Base-by-base conservation (phyloP, 768 basidiomycete genomes). In the Baorangia bicolor region DNA sequence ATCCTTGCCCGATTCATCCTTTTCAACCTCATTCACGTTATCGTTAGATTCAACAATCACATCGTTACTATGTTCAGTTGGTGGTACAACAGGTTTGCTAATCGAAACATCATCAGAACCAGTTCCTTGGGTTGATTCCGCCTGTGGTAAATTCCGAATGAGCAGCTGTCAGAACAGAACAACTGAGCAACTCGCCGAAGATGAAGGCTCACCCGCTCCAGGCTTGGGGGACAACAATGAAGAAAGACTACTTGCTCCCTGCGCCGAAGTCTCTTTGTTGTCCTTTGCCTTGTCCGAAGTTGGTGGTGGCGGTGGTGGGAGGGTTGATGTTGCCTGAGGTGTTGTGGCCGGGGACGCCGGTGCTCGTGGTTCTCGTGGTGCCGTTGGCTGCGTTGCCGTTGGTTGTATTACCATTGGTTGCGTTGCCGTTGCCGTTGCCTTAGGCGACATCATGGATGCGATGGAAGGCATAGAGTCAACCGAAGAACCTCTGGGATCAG, bases 191-290 rank as follows among this genome's bases (percentile, higher is more conserved):
- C 67, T 73, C 60, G 68, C 71, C 69, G 49, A 51, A 58, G 65
- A 61, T 31, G 55, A 73, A 69, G 57, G 71, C 70, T 71, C 64
- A 71, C 70, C 70, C 69, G 1, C 41, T 63, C 57, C 52, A 40
- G 59, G 18, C 43, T 35, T 39, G 3, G 56, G 35, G 25, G 61
- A 42, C 1, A 48, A 3, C 5, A 45, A 27, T 14, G 54, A 23
- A 38, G 30, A 6, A n/a, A 11, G 0, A 34, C 33, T 55, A 58
- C 4, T 38, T 47, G 21, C 0, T 0, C 49, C 54, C 57, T n/a
- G 46, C 0, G 39, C 1, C 0, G 4, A 25, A 11, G 30, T 35
- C 49, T 41, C 55, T 38, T 53, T 65, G 43, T 5, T 40, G 48
- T 48, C 59, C 58, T 51, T 49, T 57, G 47, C 33, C 14, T 56